Conservation (phyloP, 2,329 filamentous ascomycete species). For the Fusarium sp. region DNA sequence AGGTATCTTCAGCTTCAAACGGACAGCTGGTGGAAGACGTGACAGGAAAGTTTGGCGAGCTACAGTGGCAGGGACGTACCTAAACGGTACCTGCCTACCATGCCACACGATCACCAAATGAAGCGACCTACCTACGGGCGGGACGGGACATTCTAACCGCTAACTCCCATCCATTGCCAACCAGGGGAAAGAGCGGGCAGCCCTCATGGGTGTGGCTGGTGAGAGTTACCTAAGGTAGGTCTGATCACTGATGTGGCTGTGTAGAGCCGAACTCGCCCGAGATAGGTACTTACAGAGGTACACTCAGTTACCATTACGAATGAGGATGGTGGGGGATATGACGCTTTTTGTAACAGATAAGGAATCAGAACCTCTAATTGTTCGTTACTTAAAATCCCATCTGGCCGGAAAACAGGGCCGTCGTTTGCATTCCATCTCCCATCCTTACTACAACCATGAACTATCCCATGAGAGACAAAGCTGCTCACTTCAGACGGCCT, state of each 20-base stretch:
- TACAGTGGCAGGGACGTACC: constrained; percentile 27
- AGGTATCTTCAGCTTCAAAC: constrained; percentile 30
- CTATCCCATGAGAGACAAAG: background rate
- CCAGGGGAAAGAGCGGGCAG: constrained; percentile 11
- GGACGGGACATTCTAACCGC: constrained; percentile 23
- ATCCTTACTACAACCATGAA: background rate
- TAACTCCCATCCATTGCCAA: constrained; percentile 6
- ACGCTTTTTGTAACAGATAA: constrained; percentile 11
- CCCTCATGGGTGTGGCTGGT: constrained; percentile 28
- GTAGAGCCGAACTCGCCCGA: background rate
- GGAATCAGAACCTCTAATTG: background rate
- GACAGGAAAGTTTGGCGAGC: constrained; percentile 38
- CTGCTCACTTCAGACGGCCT: background rate
- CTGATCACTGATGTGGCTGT: constrained; percentile 13
- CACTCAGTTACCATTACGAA: constrained; percentile 1
- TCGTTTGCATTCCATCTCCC: background rate
- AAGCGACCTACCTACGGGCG: constrained; percentile 4
- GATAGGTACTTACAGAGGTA: background rate
- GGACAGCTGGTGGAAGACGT: constrained; percentile 27
- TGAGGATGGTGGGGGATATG: constrained; percentile 23
- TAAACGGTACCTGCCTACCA: constrained; percentile 26
- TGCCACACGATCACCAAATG: constrained; percentile 6
- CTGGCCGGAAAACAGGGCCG: background rate
- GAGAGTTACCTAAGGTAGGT: background rate
- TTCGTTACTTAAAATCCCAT: background rate